phyloP scores from a whole-genome alignment of 177 flowering plant genomes.

The Vitis hybrid region DNA sequence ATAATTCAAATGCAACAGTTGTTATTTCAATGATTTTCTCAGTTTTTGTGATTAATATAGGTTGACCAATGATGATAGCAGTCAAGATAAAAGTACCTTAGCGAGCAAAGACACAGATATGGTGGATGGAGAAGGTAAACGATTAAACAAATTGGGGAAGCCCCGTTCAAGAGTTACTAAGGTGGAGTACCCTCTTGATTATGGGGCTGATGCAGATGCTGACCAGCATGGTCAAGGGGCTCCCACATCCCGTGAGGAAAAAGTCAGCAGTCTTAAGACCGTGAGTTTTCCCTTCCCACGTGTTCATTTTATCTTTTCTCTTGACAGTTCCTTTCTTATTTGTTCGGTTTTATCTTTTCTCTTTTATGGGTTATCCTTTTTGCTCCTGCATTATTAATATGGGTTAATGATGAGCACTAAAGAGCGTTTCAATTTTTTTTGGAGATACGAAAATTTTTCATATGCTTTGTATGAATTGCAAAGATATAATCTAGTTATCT shows the following conservation, averaged over 20 bases:
- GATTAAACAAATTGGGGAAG: slow-evolving; percentile 42
- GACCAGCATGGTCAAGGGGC: slow-evolving; percentile 77
- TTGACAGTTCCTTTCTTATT: not conserved
- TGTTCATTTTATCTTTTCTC: not conserved
- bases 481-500: too few relatives aligned
- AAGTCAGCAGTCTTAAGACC: slow-evolving; percentile 86
- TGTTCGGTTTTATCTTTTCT: not conserved
- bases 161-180: slow-evolving; percentile 53
- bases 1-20: too few relatives aligned
- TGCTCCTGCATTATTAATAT: too few relatives aligned
- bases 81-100: slow-evolving; percentile 35
- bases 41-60: slow-evolving; percentile 16
- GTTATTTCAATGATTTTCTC: not conserved
- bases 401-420: too few relatives aligned
- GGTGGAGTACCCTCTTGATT: slow-evolving; percentile 53
- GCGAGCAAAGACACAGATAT: slow-evolving; percentile 44
- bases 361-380: too few relatives aligned
- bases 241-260: slow-evolving; percentile 78
- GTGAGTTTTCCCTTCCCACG: slow-evolving; percentile 36
- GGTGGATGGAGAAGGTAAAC: slow-evolving; percentile 52
- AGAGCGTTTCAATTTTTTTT: too few relatives aligned
- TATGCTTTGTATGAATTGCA: too few relatives aligned
- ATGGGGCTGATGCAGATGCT: slow-evolving; percentile 63
- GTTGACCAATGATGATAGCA: slow-evolving; percentile 40
- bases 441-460: too few relatives aligned